A percentile compares a stretch with the other conserved stretches of the same genome.
Evolutionary conservation across 2,329 filamentous ascomycete species (phyloP).

Genomic region (Trichoderma koningii): DNA sequence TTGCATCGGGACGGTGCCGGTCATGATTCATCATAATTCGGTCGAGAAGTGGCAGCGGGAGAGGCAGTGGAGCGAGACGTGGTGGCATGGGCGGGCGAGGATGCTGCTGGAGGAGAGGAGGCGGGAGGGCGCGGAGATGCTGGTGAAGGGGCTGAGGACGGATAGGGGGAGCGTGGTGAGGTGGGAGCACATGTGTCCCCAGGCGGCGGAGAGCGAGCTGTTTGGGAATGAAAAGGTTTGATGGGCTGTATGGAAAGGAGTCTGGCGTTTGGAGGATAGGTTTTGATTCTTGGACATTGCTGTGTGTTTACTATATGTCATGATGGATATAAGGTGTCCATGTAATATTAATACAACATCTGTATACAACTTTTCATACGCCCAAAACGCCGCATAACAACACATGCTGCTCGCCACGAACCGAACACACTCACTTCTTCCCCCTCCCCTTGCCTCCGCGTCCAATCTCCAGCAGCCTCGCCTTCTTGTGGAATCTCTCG

Average conservation of each 20-base stretch:
- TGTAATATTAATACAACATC: neutral
- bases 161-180: slow-evolving; percentile 29
- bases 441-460: slow-evolving; percentile 49
- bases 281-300: neutral
- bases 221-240: slow-evolving; percentile 31
- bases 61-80: slow-evolving; percentile 34
- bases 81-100: slow-evolving; percentile 33
- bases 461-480: slow-evolving; percentile 57
- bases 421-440: slow-evolving; percentile 33
- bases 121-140: slow-evolving; percentile 25
- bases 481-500: slow-evolving; percentile 71
- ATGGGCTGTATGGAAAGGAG: neutral
- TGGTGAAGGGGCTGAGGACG: slow-evolving; percentile 29
- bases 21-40: slow-evolving; percentile 38
- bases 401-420: neutral
- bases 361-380: slow-evolving; percentile 12
- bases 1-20: slow-evolving; percentile 35
- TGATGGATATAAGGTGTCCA: neutral
- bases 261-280: neutral
- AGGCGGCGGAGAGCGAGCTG: slow-evolving; percentile 32
- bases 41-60: slow-evolving; percentile 31
- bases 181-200: slow-evolving; percentile 36
- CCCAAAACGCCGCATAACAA: slow-evolving; percentile 4
- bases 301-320: neutral
- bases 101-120: slow-evolving; percentile 30